Evolutionary conservation across 331 rosid genomes (phyloP).

Genomic region (Malus hybrid): DNA sequence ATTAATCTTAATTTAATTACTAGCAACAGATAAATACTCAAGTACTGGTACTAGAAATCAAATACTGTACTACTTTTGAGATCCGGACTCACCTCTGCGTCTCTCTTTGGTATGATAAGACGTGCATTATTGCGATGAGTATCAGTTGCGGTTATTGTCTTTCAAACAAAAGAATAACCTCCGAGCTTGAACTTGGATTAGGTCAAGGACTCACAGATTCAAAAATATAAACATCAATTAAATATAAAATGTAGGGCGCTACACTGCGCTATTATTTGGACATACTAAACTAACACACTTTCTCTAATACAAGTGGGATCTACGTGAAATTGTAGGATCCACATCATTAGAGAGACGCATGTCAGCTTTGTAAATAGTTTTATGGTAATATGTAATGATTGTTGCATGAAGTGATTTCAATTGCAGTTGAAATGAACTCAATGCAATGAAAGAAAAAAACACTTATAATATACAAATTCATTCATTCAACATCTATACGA

Average conservation of each 20-base stretch:
- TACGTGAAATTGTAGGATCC: no score
- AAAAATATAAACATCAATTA: background rate
- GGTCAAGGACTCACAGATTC: slow-evolving; percentile 1
- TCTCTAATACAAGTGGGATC: no score
- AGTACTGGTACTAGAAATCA: background rate
- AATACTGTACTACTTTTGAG: background rate
- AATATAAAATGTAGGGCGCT: no score
- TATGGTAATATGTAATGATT: background rate
- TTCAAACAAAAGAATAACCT: slow-evolving; percentile 11
- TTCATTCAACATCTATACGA: background rate
- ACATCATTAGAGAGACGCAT: no score
- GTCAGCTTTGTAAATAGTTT: no score
- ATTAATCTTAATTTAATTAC: no score
- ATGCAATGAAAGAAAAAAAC: background rate
- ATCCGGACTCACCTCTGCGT: slow-evolving; percentile 23
- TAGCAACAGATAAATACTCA: no score
- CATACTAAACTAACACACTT: no score
- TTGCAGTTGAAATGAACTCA: background rate
- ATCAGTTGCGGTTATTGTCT: slow-evolving; percentile 13
- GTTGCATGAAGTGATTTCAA: background rate
- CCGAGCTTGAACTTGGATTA: slow-evolving; percentile 5
- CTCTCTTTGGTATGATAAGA: slow-evolving; percentile 20
- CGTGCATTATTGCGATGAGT: slow-evolving; percentile 8
- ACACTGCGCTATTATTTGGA: no score
- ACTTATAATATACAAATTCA: background rate